Evolutionary conservation across 371 early-diverging fungal species (phyloP), one percentile per base, ranked within the genome.

Genomic region (Lichtheimia ramosa): DNA sequence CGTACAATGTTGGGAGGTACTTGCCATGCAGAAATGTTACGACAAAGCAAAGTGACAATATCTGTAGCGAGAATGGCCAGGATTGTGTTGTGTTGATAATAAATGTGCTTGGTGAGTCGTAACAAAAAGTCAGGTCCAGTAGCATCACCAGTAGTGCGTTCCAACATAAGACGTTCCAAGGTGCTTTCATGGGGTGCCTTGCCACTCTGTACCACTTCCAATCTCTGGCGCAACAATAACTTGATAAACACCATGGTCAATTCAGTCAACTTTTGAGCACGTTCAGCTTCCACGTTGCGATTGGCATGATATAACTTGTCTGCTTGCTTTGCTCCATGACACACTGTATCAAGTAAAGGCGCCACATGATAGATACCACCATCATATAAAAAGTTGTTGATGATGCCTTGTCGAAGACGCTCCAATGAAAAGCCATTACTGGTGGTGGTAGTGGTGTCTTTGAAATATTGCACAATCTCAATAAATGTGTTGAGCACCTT

Each of bases 401-500:
- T 58, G 24, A 80, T 51, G 5, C 62, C 61, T 34, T 72, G 60
- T 8, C 77, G 74, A 16, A 77, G 59, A 10, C 56, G 18, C 3
- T 56, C 58, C 18, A 77, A 50, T 1, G 68, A 46, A n/a, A 70
- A 12, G 0, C 49, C 50, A 14, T 43, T 20, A 1, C 40, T 27
- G 13, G 55, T 63, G n/a, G 15, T 25, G 14, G 55, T 63, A 18
- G 15, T 25, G 14, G 43, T 18, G 21, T 62, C 62, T 12, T 57
- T 60, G 53, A 72, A 79, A n/a, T 70, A 65, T 12, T 53, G 64
- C 0, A 51, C 65, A 8, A 80, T 58, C 23, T 71, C 65, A 25
- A 66, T 70, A 51, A 80, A 73, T 27, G 75, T 71, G 5, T 52
- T 27, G 7, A 80, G 39, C 6, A 75, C 62, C 59, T 71, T 77